Evolutionary conservation across 306 rosid genomes (phyloP).

Genomic region (Cucurbita ficifolia): DNA sequence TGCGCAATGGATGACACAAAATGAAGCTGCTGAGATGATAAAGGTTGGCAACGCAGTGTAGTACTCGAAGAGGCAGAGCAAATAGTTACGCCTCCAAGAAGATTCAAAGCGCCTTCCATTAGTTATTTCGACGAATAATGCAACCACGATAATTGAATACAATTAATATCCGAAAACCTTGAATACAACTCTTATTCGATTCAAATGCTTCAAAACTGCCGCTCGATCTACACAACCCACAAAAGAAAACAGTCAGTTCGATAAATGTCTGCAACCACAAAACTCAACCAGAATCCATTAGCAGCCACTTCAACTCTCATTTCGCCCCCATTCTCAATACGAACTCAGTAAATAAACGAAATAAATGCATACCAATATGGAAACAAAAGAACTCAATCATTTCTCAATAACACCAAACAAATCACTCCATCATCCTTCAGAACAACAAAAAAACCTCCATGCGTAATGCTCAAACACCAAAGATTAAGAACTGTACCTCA

Average conservation of each 20-base stretch:
- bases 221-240: conserved; percentile 7
- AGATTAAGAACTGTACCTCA: not conserved
- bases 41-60: conserved; percentile 16
- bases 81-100: conserved; percentile 21
- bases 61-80: conserved; percentile 9
- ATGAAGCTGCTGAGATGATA: conserved; percentile 7
- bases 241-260: not conserved
- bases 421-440: not conserved
- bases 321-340: not conserved
- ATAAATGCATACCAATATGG: not conserved
- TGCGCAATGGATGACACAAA: conserved; percentile 13
- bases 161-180: not conserved
- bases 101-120: conserved; percentile 41
- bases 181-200: not conserved
- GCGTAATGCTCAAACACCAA: not conserved
- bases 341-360: not conserved
- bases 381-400: not conserved
- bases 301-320: not conserved
- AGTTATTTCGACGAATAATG: conserved; percentile 30
- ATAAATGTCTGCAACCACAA: not conserved
- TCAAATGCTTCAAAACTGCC: not conserved
- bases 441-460: not conserved
- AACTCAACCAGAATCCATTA: not conserved
- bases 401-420: not conserved
- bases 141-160: not conserved